phyloP scores from a whole-genome alignment of 2,329 filamentous ascomycete species.

The Dothistroma pini region DNA sequence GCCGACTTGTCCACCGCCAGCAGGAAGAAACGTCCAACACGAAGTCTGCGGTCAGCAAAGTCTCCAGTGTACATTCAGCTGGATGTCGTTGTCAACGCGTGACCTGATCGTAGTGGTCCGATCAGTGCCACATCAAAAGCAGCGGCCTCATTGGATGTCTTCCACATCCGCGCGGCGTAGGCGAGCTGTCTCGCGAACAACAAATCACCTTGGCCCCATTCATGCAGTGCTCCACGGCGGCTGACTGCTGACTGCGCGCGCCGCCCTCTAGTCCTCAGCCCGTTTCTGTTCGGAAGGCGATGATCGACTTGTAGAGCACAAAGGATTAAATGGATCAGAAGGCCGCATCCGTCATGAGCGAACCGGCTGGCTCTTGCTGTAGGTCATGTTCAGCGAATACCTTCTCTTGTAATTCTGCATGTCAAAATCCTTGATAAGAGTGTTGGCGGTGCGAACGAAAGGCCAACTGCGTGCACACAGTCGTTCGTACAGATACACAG shows the following conservation, averaged over 20 bases:
- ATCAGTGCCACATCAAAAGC: neutral
- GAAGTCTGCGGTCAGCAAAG: neutral
- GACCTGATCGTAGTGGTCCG: neutral
- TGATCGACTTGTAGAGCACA: neutral
- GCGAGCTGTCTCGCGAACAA: neutral
- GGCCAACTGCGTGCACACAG: neutral
- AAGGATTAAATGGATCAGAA: neutral
- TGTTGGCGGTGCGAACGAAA: neutral
- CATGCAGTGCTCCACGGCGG: slow-evolving; percentile 3
- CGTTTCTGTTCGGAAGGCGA: neutral
- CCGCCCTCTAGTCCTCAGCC: slow-evolving; percentile 4
- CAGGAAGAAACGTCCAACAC: neutral
- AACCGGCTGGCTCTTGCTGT: neutral
- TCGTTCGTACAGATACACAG: neutral
- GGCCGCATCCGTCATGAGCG: neutral
- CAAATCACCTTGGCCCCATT: neutral
- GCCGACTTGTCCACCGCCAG: too few relatives aligned
- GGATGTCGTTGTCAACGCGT: neutral
- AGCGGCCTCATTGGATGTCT: neutral
- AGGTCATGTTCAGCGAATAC: neutral
- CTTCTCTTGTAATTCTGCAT: neutral
- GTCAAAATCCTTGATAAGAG: neutral
- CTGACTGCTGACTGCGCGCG: neutral
- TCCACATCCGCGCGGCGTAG: neutral
- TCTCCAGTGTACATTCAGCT: neutral